phyloP scores from a whole-genome alignment of 371 early-diverging fungal species.

The Smittium culicis region DNA sequence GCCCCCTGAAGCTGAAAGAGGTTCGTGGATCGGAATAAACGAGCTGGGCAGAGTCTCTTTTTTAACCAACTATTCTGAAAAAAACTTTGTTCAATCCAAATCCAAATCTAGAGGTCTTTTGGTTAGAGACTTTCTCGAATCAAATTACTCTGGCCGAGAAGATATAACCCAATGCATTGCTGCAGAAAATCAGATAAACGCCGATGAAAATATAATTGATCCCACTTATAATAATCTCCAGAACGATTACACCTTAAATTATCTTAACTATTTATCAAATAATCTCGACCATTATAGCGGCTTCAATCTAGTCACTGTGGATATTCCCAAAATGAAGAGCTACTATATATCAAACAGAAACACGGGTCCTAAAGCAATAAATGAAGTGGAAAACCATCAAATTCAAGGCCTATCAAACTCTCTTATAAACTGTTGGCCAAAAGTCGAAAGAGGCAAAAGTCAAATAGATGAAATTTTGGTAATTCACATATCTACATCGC shows the following conservation, averaged over 20 bases:
- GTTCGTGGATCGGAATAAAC: slow-evolving; percentile 25
- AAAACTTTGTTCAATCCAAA: slow-evolving; percentile 2
- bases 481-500: neutral
- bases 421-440: slow-evolving; percentile 9
- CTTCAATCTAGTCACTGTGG: slow-evolving; percentile 6
- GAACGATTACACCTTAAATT: slow-evolving; percentile 12
- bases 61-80: slow-evolving; percentile 25
- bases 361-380: neutral
- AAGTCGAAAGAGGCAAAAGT: slow-evolving; percentile 11
- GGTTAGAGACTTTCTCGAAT: slow-evolving; percentile 21
- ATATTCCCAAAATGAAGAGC: neutral
- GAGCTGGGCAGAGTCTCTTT: slow-evolving; percentile 17
- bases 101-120: slow-evolving; percentile 24
- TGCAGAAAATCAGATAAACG: no score
- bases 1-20: slow-evolving; percentile 12
- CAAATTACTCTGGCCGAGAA: no score
- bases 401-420: slow-evolving; percentile 11
- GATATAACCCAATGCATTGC: no score
- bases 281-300: slow-evolving; percentile 12
- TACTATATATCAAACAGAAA: slow-evolving; percentile 6
- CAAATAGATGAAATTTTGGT: slow-evolving; percentile 7
- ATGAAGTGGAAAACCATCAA: neutral
- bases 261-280: slow-evolving; percentile 18
- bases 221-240: no score
- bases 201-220: no score